Evolutionary conservation across 257 asterid genomes (phyloP).

Genomic region (Solanum bukasovii): DNA sequence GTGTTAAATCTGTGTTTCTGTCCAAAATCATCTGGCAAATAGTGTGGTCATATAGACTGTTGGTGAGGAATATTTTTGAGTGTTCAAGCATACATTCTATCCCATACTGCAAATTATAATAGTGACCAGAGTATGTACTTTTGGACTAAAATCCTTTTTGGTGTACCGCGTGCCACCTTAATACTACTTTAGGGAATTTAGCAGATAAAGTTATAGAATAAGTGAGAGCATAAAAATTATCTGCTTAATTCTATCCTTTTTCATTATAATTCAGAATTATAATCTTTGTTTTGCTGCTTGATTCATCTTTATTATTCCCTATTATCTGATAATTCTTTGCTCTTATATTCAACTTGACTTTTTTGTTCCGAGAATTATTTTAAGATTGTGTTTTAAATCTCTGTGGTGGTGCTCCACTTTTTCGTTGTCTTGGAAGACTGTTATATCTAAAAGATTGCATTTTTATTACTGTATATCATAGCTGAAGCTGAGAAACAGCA

Average conservation of each 20-base stretch:
- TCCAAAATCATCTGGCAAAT: neutral
- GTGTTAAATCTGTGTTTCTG: neutral
- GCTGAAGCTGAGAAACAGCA: constrained; percentile 73
- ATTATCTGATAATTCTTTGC: neutral
- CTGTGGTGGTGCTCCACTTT: neutral
- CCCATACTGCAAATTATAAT: neutral
- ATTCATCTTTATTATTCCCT: neutral
- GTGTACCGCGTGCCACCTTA: neutral
- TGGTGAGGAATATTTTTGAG: neutral
- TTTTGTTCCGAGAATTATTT: neutral
- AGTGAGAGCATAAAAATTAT: neutral
- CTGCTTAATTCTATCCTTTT: neutral
- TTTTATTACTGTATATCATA: constrained; percentile 5
- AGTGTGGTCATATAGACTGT: neutral
- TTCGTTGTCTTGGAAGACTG: neutral
- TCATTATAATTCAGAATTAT: neutral
- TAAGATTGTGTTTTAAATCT: neutral
- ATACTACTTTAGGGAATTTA: neutral
- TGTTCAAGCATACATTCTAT: neutral
- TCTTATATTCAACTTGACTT: neutral
- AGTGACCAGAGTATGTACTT: neutral
- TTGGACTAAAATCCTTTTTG: neutral
- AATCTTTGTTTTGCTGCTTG: neutral
- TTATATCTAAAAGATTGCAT: neutral
- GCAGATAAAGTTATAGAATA: neutral